Evolutionary conservation across 2,329 filamentous ascomycete species (phyloP), one percentile per base, ranked within the genome.

Genomic region (Fusarium nanum): DNA sequence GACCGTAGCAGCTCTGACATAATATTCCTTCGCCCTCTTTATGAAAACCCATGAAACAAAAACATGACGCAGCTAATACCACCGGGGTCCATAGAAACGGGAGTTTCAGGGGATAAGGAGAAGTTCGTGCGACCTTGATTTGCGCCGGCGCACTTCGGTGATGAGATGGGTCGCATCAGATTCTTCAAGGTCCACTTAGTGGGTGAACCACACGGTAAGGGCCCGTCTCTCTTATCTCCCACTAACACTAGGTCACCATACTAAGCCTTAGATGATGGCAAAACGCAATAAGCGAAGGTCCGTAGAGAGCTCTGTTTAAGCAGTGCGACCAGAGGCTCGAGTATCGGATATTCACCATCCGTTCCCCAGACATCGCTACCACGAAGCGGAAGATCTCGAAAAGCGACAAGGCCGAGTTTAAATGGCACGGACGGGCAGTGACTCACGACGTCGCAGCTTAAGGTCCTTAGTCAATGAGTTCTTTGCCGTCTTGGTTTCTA

Each of bases 381-480:
- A 41, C 25, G 14, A 67, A 62, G 14, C 14, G 44, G 6, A 13
- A n/a, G 23, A 32, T 42, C 32, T 27, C 20, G 6, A 30, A 20
- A 42, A 32, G 46, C 9, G 42, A 62, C 28, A 34, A 10, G 11
- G 16, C 27, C 22, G 4, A 7, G 20, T 54, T 52, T 76, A 79
- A 32, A 79, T 76, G 58, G 75, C 76, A 10, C 78, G 74, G 27
- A 79, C 78, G 9, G 78, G 78, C 6, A 77, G 66, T 22, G 78
- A 77, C 23, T 78, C 71, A 40, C 73, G 74, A 40, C 72, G 70
- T 11, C 69, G 64, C 25, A 71, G 41, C 64, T 74, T 73, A 50
- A 66, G 60, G 40, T 76, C 72, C 62, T 74, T 76, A 18, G 76
- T 79, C 61, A 81, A 64, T 37, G 77, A 77, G 53, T 81, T 80